Percentiles rank a stretch among this genome's conserved stretches.
These are phyloP conservation scores for Chlorella sp. DNA, from an alignment of 139 green algal species.

Conservation along the genomic window DNA sequence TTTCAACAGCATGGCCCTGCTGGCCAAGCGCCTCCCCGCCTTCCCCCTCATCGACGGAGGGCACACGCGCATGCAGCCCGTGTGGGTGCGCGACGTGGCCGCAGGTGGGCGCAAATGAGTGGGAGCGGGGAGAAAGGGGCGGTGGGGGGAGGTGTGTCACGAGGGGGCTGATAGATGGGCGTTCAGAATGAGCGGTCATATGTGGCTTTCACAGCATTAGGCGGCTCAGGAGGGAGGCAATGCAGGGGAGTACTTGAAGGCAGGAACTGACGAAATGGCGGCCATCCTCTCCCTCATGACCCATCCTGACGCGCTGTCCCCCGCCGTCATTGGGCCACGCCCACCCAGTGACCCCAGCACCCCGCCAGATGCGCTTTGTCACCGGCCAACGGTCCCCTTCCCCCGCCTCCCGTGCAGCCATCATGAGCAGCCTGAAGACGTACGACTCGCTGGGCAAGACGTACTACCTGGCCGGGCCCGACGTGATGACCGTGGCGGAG, in stretches of 20 bases:
- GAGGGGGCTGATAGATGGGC: no score
- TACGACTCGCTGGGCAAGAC: constrained; percentile 76
- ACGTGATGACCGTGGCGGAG: constrained; percentile 73
- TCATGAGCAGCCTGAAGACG: constrained; percentile 66
- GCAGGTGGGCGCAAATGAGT: constrained; percentile 34
- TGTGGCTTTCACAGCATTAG: no score
- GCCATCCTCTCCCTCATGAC: no score
- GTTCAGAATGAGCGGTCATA: no score
- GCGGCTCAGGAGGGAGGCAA: no score
- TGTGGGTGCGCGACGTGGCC: constrained; percentile 79
- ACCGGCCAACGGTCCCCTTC: neutral
- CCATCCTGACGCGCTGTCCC: neutral
- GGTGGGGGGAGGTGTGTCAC: neutral
- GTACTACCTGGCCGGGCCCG: constrained; percentile 89
- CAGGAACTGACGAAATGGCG: no score
- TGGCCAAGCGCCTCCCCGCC: constrained; percentile 64
- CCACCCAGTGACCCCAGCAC: no score
- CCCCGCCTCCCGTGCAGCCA: constrained; percentile 16
- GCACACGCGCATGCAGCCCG: constrained; percentile 61
- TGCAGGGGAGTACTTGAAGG: no score
- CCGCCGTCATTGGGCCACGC: neutral
- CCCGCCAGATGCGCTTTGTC: no score
- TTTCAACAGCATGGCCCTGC: constrained; percentile 83
- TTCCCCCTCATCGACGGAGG: constrained; percentile 86
- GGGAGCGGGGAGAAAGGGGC: neutral